Conservation (phyloP, 2,329 filamentous ascomycete species). For the Diaporthe capsici region DNA sequence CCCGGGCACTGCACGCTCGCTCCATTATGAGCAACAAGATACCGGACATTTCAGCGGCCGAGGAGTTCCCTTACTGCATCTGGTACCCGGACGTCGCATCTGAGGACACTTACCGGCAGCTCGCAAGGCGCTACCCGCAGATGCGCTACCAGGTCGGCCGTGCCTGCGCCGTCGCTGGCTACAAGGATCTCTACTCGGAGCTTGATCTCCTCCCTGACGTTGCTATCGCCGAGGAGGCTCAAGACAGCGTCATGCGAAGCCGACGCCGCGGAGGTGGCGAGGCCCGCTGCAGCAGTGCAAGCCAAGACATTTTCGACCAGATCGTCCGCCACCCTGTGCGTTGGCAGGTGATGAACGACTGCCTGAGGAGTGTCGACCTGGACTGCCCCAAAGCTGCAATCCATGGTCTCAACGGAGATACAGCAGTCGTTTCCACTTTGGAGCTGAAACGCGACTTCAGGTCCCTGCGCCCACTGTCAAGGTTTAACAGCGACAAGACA, state of each 20-base stretch:
- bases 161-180: background rate
- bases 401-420: background rate
- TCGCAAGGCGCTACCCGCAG: background rate
- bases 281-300: background rate
- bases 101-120: background rate
- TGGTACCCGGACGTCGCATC: background rate
- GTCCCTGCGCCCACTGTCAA: background rate
- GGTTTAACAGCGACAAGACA: background rate
- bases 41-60: background rate
- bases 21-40: conserved; percentile 5
- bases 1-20: background rate
- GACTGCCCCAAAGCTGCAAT: background rate
- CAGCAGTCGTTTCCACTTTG: background rate
- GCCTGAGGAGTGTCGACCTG: background rate
- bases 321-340: background rate
- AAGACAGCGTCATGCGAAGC: background rate
- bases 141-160: background rate
- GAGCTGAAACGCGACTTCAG: background rate
- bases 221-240: background rate
- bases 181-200: background rate
- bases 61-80: conserved; percentile 16
- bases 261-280: background rate
- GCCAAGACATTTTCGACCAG: background rate
- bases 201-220: conserved; percentile 1
- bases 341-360: background rate